Evolutionary conservation across 164 flowering plant genomes (phyloP).

Genomic region (Chimonanthus salicifolius): DNA sequence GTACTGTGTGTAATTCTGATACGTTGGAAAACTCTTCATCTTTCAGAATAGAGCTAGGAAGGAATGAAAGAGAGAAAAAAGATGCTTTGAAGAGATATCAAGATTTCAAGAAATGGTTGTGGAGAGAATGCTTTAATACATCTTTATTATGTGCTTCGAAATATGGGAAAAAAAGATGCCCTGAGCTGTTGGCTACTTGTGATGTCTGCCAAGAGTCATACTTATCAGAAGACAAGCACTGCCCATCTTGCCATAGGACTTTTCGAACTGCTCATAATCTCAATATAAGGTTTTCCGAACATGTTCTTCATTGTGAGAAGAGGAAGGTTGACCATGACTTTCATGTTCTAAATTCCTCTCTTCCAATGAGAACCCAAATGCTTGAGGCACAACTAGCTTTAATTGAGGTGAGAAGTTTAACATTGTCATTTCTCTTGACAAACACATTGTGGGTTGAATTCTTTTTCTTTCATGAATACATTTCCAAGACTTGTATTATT

Average conservation of each 20-base stretch:
- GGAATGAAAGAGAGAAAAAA: constrained; percentile 40
- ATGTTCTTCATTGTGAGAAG: constrained; percentile 38
- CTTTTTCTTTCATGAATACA: background rate
- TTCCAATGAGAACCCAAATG: constrained; percentile 50
- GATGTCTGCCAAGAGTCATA: constrained; percentile 39
- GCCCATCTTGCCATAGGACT: constrained; percentile 53
- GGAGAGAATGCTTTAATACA: constrained; percentile 62
- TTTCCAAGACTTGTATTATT: background rate
- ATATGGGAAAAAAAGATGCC: constrained; percentile 57
- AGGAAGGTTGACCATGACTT: constrained; percentile 5
- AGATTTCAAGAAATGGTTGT: constrained; percentile 71
- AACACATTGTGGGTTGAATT: background rate
- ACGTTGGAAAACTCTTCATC: constrained; percentile 45
- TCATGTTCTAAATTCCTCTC: constrained; percentile 21
- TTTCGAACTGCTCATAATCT: constrained; percentile 17
- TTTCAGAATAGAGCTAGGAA: constrained; percentile 54
- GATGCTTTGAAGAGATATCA: constrained; percentile 47
- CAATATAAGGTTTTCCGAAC: constrained; percentile 37
- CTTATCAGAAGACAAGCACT: constrained; percentile 42
- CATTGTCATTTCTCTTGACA: background rate
- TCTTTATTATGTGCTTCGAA: constrained; percentile 50
- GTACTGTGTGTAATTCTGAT: constrained; percentile 34
- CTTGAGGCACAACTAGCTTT: constrained; percentile 54
- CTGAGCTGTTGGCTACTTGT: constrained; percentile 42
- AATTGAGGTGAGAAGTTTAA: constrained; percentile 51